phyloP scores from a whole-genome alignment of 495 filamentous ascomycete genomes.

The Penicillium steckii region DNA sequence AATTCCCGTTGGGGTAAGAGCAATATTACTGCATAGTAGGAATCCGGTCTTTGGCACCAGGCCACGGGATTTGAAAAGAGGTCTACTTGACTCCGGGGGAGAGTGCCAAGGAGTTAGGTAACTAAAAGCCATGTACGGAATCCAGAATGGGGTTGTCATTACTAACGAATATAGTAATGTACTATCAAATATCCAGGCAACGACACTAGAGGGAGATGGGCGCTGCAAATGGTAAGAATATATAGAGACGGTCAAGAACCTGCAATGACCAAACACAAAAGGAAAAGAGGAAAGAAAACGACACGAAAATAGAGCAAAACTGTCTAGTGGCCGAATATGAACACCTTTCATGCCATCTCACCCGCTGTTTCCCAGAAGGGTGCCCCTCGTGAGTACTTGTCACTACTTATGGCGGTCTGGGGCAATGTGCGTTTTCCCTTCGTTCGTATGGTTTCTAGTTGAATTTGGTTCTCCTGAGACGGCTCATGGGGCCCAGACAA shows the following conservation, averaged over 20 bases:
- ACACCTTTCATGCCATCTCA: slow-evolving; percentile 8
- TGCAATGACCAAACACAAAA: neutral
- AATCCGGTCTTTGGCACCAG: too few species aligned
- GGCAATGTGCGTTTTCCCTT: neutral
- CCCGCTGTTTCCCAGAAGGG: neutral
- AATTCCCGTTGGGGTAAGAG: too few species aligned
- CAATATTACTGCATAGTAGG: too few species aligned
- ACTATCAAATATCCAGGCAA: too few species aligned
- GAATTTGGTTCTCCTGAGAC: neutral
- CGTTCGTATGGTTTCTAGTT: neutral
- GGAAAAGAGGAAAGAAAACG: neutral
- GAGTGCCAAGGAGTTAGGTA: too few species aligned
- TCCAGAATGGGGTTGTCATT: too few species aligned
- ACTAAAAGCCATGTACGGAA: too few species aligned
- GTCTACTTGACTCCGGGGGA: too few species aligned
- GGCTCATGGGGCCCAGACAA: neutral
- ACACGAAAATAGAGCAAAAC: slow-evolving; percentile 14
- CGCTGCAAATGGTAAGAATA: slow-evolving; percentile 5
- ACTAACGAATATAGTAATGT: too few species aligned
- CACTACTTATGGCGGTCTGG: neutral
- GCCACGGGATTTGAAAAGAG: too few species aligned
- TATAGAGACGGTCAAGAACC: neutral
- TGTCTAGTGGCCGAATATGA: slow-evolving; percentile 13
- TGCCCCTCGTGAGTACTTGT: neutral
- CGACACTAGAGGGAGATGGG: too few species aligned